Percentiles rank a stretch among this genome's conserved stretches.
Conservation (phyloP, 2,329 filamentous ascomycete genomes). For the Colletotrichum sp. region DNA sequence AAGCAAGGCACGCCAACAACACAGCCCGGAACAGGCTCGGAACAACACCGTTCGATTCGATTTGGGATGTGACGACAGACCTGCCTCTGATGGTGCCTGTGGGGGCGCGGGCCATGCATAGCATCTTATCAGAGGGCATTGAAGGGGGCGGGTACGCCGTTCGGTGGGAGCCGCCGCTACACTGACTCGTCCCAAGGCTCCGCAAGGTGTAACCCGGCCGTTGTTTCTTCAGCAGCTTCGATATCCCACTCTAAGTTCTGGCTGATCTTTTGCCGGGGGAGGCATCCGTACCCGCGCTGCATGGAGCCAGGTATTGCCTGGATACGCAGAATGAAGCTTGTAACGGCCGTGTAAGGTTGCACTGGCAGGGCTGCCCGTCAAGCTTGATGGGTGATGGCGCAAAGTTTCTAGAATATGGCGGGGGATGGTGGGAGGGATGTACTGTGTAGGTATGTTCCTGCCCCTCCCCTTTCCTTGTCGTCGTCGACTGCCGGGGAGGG, state of each 20-base stretch:
- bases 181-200: background rate
- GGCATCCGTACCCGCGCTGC: background rate
- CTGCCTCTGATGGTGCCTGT: background rate
- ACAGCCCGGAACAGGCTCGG: background rate
- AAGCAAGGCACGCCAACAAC: background rate
- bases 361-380: background rate
- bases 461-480: background rate
- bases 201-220: background rate
- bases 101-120: background rate
- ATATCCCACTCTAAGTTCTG: background rate
- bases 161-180: background rate
- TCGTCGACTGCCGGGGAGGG: background rate
- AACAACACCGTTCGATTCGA: background rate
- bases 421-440: background rate
- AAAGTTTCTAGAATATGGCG: background rate
- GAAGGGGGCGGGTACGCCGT: background rate
- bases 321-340: background rate
- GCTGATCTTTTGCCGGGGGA: background rate
- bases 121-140: background rate
- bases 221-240: background rate
- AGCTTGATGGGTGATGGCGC: background rate
- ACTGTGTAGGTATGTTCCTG: background rate
- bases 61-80: background rate
- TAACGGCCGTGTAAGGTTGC: background rate
- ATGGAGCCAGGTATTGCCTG: background rate